Conservation (phyloP, 169 alveolate species). For the Cryptosporidium xiaoi region DNA sequence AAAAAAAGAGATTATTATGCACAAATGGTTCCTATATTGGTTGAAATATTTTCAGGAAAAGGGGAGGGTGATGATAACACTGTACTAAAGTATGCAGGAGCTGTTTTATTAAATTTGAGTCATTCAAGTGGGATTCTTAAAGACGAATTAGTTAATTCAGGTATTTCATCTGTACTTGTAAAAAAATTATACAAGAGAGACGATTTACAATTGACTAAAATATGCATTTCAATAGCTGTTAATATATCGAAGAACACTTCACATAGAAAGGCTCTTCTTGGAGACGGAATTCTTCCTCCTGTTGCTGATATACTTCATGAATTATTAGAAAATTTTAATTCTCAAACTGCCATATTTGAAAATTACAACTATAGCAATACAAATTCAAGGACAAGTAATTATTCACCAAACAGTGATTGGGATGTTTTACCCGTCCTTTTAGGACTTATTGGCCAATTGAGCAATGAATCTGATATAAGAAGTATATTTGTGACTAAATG, state of each 20-base stretch:
- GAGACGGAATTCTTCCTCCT: conserved; percentile 50
- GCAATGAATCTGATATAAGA: conserved; percentile 39
- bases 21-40: conserved; percentile 44
- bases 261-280: conserved; percentile 27
- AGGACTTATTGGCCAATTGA: conserved; percentile 58
- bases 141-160: conserved; percentile 29
- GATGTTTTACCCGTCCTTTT: conserved; percentile 28
- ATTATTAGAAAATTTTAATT: conserved; percentile 15
- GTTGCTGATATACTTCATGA: conserved; percentile 64
- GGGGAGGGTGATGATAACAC: conserved; percentile 28
- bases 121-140: conserved; percentile 46
- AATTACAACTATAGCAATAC: too few species aligned
- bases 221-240: conserved; percentile 43
- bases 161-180: conserved; percentile 22
- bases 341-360: not conserved
- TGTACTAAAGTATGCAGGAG: conserved; percentile 46
- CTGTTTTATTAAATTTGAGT: conserved; percentile 37
- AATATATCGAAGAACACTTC: conserved; percentile 52
- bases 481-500: conserved; percentile 46
- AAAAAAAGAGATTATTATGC: conserved; percentile 55
- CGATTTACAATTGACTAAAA: conserved; percentile 54
- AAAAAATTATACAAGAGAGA: conserved; percentile 42
- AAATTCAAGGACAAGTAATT: too few species aligned
- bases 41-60: conserved; percentile 54
- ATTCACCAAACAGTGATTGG: conserved; percentile 38